Evolutionary conservation across 495 filamentous ascomycete genomes (phyloP).

Genomic region (Hypoxylon crocopeplum): DNA sequence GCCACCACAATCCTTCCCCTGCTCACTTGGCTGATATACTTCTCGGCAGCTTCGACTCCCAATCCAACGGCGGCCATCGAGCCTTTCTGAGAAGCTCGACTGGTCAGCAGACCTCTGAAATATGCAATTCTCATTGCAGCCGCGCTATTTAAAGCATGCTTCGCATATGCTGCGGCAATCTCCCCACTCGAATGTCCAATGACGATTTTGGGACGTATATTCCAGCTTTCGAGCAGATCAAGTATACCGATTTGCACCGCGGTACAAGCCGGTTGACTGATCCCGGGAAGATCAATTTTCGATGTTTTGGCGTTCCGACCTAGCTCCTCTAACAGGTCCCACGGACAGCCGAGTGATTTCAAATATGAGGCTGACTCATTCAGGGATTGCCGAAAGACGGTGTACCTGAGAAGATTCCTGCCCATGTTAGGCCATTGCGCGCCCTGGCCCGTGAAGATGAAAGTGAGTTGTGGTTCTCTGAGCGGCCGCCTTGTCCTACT

Average conservation of each 20-base stretch:
- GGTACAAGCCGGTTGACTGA: slow-evolving; percentile 51
- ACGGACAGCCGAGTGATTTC: slow-evolving; percentile 25
- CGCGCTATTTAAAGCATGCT: neutral
- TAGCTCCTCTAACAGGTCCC: slow-evolving; percentile 25
- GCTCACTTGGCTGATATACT: neutral
- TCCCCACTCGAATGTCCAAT: slow-evolving; percentile 68
- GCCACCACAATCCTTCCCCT: slow-evolving; percentile 32
- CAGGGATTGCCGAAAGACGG: slow-evolving; percentile 21
- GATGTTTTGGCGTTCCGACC: slow-evolving; percentile 5
- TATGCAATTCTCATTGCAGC: neutral
- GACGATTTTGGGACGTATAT: slow-evolving; percentile 51
- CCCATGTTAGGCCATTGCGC: slow-evolving; percentile 60
- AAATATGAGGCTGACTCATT: slow-evolving; percentile 21
- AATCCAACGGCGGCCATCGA: neutral
- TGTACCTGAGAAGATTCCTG: slow-evolving; percentile 42
- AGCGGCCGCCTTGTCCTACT: neutral
- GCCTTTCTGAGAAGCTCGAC: no score
- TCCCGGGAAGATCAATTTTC: slow-evolving; percentile 40
- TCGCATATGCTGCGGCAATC: slow-evolving; percentile 48
- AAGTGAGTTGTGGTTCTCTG: neutral
- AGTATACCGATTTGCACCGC: slow-evolving; percentile 57
- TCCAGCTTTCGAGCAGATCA: slow-evolving; percentile 53
- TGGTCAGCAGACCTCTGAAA: slow-evolving; percentile 1
- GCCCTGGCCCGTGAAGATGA: slow-evolving; percentile 50
- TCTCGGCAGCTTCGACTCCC: neutral